Conservation (phyloP, 768 basidiomycete species). For the Collybiopsis luxurians region DNA sequence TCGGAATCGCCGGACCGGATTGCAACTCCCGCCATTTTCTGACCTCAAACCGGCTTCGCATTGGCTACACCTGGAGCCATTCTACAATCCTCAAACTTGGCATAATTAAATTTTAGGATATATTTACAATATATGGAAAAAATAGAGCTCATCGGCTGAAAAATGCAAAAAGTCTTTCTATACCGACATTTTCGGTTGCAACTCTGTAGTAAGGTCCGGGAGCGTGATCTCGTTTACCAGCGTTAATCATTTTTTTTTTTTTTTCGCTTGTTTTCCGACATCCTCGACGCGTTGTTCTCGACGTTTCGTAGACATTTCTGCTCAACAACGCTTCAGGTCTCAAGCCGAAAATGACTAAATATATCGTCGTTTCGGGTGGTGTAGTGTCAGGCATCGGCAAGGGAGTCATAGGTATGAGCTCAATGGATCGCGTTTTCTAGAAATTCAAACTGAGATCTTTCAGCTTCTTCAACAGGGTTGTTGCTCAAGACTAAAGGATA, state of each 20-base stretch:
- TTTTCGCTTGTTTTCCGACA: background rate
- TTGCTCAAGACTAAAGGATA: constrained; percentile 93
- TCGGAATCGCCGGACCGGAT: no score
- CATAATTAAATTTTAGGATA: no score
- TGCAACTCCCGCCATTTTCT: no score
- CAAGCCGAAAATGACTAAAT: constrained; percentile 76
- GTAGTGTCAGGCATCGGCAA: constrained; percentile 99
- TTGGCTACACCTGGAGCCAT: no score
- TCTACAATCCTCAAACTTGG: no score
- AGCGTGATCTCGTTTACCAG: background rate
- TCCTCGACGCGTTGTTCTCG: constrained; percentile 1
- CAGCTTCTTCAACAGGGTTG: constrained; percentile 95
- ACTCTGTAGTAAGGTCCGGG: no score
- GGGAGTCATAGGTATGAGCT: constrained; percentile 89
- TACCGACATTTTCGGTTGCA: no score
- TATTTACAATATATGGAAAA: no score
- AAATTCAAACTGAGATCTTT: constrained; percentile 8
- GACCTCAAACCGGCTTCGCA: no score
- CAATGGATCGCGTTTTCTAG: constrained; percentile 14
- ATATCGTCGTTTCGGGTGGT: constrained; percentile 94
- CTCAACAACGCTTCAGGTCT: background rate
- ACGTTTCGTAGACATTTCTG: background rate
- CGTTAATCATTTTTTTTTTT: constrained; percentile 1
- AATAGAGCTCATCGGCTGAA: no score
- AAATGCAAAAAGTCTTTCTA: no score